These are phyloP conservation scores for Chloris gayana DNA, from an alignment of 176 grass and related monocot species.

Conservation along the genomic window DNA sequence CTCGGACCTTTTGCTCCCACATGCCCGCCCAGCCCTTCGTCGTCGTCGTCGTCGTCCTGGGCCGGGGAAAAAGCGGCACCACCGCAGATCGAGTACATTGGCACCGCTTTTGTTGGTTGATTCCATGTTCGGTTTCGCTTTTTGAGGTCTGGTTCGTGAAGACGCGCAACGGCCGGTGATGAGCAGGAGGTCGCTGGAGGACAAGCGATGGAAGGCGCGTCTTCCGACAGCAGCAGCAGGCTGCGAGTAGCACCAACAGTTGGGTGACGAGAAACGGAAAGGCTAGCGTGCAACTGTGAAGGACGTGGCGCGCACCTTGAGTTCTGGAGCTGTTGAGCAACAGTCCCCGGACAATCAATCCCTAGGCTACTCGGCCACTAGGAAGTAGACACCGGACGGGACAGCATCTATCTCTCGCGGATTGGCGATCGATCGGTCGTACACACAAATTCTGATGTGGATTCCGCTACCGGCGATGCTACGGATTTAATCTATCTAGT, in stretches of 20 bases:
- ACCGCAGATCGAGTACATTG: not conserved
- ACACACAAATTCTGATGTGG: conserved; percentile 42
- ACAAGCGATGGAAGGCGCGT: too few species aligned
- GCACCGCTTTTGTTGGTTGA: not conserved
- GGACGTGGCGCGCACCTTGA: conserved; percentile 8
- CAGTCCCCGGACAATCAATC: not conserved
- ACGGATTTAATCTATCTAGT: not conserved
- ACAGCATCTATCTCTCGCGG: not conserved
- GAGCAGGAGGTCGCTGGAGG: too few species aligned
- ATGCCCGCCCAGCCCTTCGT: too few species aligned
- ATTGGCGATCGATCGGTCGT: not conserved
- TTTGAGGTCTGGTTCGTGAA: not conserved
- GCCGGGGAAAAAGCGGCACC: too few species aligned
- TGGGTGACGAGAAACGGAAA: not conserved
- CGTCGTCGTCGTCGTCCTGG: too few species aligned
- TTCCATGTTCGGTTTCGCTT: not conserved
- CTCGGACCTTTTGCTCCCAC: too few species aligned
- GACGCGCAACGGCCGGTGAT: too few species aligned
- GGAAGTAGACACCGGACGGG: not conserved
- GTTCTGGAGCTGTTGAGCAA: conserved; percentile 16
- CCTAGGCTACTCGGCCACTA: not conserved
- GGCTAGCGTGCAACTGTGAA: not conserved
- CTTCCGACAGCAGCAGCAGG: not conserved
- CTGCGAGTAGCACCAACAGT: not conserved
- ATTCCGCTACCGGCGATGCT: conserved; percentile 7